Conservation (phyloP, 306 rosid genomes). For the Ormosia semicastrata region DNA sequence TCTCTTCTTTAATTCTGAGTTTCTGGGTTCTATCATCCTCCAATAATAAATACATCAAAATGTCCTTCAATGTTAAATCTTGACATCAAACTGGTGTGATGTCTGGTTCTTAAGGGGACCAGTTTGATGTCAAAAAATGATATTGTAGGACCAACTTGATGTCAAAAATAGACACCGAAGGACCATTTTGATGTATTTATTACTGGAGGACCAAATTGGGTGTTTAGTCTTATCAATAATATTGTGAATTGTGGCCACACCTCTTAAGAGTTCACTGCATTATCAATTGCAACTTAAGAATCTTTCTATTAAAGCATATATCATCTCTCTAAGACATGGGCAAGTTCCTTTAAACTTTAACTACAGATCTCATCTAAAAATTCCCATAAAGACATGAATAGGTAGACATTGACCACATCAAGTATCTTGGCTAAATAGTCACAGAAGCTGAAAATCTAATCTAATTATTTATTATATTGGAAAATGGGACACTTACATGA, state of each 20-base stretch:
- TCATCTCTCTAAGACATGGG: background rate
- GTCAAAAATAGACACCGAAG: too few relatives aligned
- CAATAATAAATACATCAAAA: too few relatives aligned
- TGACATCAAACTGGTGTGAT: too few relatives aligned
- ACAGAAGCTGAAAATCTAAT: background rate
- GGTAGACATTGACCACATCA: background rate
- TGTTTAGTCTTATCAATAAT: background rate
- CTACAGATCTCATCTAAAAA: background rate
- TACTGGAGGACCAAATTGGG: too few relatives aligned
- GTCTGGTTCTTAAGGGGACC: too few relatives aligned
- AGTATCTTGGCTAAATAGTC: background rate
- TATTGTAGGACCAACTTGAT: too few relatives aligned
- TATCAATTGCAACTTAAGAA: background rate
- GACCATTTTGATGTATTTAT: too few relatives aligned
- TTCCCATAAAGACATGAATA: background rate
- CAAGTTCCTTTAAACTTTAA: background rate
- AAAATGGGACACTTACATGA: constrained; percentile 3
- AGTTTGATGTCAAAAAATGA: too few relatives aligned
- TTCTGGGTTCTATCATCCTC: too few relatives aligned
- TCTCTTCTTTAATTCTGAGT: too few relatives aligned
- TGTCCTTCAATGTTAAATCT: too few relatives aligned
- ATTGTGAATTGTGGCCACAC: background rate
- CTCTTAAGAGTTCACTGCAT: background rate
- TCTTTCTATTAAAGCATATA: background rate
- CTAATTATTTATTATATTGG: background rate